Conservation (phyloP, 2,329 filamentous ascomycete species). For the Cladosporium cucumerinum region DNA sequence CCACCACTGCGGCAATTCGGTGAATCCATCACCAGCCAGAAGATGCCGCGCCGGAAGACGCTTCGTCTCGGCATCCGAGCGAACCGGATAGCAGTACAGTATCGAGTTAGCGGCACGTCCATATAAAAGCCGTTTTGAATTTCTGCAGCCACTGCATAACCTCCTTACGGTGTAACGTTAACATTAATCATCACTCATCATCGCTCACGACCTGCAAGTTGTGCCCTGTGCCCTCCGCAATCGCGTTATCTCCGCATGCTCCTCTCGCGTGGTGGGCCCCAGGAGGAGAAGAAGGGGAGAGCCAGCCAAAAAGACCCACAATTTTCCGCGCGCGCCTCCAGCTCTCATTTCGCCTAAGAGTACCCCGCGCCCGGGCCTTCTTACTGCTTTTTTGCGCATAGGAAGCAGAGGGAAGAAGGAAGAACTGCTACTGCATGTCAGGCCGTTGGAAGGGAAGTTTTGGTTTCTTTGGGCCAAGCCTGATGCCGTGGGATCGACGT, state of each 20-base stretch:
- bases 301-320: background rate
- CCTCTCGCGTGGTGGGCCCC: background rate
- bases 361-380: conserved; percentile 7
- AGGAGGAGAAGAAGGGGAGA: too few species aligned
- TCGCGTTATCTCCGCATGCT: conserved; percentile 8
- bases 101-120: background rate
- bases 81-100: background rate
- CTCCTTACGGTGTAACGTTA: background rate
- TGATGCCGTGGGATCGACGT: background rate
- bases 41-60: conserved; percentile 11
- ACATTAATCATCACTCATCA: background rate
- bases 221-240: background rate
- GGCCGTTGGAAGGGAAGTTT: background rate
- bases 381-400: background rate
- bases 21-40: too few species aligned
- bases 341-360: background rate
- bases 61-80: conserved; percentile 5
- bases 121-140: background rate
- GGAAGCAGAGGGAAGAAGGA: background rate
- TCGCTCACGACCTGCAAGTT: background rate
- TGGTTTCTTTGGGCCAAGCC: background rate
- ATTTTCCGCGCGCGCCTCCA: background rate
- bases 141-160: background rate
- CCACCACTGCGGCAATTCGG: too few species aligned
- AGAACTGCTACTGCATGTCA: background rate